Evolutionary conservation across 345 rosid species (phyloP).

Genomic region (Boechera stricta): DNA sequence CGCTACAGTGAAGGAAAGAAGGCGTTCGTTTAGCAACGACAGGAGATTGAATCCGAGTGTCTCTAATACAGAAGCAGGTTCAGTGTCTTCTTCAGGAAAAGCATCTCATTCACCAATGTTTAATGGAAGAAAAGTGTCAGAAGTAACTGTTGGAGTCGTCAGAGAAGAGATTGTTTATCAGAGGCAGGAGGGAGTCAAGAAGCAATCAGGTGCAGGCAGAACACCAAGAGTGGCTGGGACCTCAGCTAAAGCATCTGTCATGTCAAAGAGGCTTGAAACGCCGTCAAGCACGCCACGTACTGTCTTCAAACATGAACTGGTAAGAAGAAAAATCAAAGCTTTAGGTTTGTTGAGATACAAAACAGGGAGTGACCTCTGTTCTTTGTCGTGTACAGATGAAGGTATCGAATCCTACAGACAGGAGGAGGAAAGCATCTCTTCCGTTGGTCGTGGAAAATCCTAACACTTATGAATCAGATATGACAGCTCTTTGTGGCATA

Average conservation of each 20-base stretch:
- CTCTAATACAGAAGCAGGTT: slow-evolving; percentile 67
- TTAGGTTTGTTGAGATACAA: slow-evolving; percentile 4
- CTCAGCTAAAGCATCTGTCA: slow-evolving; percentile 45
- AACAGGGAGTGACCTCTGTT: slow-evolving; percentile 30
- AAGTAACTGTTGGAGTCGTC: slow-evolving; percentile 55
- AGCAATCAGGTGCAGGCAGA: slow-evolving; percentile 46
- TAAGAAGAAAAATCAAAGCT: slow-evolving; percentile 23
- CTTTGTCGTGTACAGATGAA: slow-evolving; percentile 52
- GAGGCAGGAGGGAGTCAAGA: slow-evolving; percentile 40
- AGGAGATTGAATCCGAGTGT: slow-evolving; percentile 71
- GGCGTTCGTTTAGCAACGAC: slow-evolving; percentile 70
- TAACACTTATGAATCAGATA: slow-evolving; percentile 42
- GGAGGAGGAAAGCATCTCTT: slow-evolving; percentile 73
- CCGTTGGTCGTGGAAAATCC: slow-evolving; percentile 59
- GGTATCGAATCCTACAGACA: slow-evolving; percentile 46
- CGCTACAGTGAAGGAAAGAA: slow-evolving; percentile 53
- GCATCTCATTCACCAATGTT: slow-evolving; percentile 52
- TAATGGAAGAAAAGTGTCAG: slow-evolving; percentile 51
- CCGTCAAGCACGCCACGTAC: slow-evolving; percentile 51
- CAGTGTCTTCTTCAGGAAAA: slow-evolving; percentile 56
- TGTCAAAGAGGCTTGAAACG: slow-evolving; percentile 52
- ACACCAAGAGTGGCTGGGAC: slow-evolving; percentile 52
- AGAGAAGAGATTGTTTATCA: slow-evolving; percentile 50
- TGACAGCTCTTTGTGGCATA: slow-evolving; percentile 41
- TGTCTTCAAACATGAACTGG: slow-evolving; percentile 50